Percentiles rank a stretch among this genome's conserved stretches.
phyloP scores from a whole-genome alignment of 306 rosid genomes.

The Malus domestica region ASM211411v1 NC_041796.1:3548001-3548500 shows the following conservation, averaged over 20 bases:
- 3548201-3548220: slow-evolving; percentile 30
- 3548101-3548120: neutral
- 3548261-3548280: slow-evolving; percentile 30
- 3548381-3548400: slow-evolving; percentile 46
- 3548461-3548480: slow-evolving; percentile 41
- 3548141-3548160: neutral
- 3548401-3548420: slow-evolving; percentile 43
- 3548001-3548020: neutral
- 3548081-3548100: neutral
- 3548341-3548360: slow-evolving; percentile 25
- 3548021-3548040: no score
- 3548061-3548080: no score
- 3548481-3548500: slow-evolving; percentile 38
- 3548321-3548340: slow-evolving; percentile 23
- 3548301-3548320: slow-evolving; percentile 41
- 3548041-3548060: neutral
- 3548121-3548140: neutral
- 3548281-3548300: slow-evolving; percentile 49
- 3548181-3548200: slow-evolving; percentile 27
- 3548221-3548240: slow-evolving; percentile 44
- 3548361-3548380: slow-evolving; percentile 45
- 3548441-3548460: slow-evolving; percentile 15
- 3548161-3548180: slow-evolving; percentile 13
- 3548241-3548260: slow-evolving; percentile 52
- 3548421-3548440: slow-evolving; percentile 42